Evolutionary conservation across 257 asterid genomes (phyloP).

Genomic region (Solanum clarkiae): DNA sequence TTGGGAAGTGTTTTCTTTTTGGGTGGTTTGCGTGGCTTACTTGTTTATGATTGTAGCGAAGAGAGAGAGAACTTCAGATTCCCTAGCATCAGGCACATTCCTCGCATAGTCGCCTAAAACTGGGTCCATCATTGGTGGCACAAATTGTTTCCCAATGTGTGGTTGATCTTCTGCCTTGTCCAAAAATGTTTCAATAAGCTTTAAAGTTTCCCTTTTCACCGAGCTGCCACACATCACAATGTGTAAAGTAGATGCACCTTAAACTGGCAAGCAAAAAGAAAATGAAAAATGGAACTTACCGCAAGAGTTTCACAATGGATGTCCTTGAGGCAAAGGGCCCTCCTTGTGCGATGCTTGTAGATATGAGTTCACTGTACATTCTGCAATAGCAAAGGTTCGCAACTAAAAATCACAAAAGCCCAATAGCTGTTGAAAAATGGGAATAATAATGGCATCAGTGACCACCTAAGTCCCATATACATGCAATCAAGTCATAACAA

Average conservation of each 20-base stretch:
- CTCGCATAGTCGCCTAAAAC: constrained; percentile 95
- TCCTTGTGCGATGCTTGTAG: constrained; percentile 89
- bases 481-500: background rate
- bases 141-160: constrained; percentile 81
- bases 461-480: background rate
- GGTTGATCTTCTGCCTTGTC: constrained; percentile 96
- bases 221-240: constrained; percentile 42
- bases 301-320: constrained; percentile 83
- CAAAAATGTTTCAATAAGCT: constrained; percentile 91
- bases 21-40: constrained; percentile 16
- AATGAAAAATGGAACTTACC: constrained; percentile 30
- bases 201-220: constrained; percentile 89
- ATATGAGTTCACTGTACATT: constrained; percentile 96
- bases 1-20: background rate
- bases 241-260: background rate
- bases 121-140: constrained; percentile 98
- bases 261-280: background rate
- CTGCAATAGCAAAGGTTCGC: constrained; percentile 29
- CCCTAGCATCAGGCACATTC: constrained; percentile 97
- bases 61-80: constrained; percentile 96
- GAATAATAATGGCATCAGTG: background rate
- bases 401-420: constrained; percentile 8
- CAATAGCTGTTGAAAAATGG: background rate
- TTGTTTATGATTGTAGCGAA: constrained; percentile 95
- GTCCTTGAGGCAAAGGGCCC: constrained; percentile 89